Evolutionary conservation across 257 asterid genomes (phyloP).

Genomic region (Solanum rostratum): DNA sequence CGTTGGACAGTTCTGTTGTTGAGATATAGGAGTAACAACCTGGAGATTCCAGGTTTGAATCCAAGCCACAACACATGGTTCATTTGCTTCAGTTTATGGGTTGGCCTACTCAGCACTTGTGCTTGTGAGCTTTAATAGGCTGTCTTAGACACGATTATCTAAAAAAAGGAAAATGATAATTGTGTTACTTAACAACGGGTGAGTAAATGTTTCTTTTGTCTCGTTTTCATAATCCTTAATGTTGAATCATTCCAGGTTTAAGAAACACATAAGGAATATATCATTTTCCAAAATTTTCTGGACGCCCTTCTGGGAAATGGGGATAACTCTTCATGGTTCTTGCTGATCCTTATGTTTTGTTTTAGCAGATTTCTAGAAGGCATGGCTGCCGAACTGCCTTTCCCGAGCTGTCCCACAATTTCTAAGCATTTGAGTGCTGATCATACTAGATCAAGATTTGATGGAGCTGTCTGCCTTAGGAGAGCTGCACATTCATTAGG

Average conservation of each 20-base stretch:
- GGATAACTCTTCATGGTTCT: background rate
- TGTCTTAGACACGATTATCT: background rate
- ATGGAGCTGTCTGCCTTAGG: constrained; percentile 2
- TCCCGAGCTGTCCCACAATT: background rate
- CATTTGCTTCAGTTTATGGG: background rate
- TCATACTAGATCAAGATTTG: background rate
- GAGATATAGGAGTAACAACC: background rate
- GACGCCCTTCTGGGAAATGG: background rate
- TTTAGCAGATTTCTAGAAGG: background rate
- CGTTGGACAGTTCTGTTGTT: background rate
- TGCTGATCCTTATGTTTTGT: background rate
- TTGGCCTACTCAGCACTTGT: background rate
- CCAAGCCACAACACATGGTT: background rate
- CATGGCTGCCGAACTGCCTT: constrained; percentile 3
- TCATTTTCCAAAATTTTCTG: background rate
- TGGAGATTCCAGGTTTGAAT: background rate
- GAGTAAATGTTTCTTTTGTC: background rate
- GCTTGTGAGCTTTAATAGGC: background rate
- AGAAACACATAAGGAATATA: background rate
- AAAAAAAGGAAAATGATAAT: background rate
- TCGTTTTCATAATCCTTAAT: background rate
- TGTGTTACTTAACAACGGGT: background rate
- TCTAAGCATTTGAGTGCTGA: background rate
- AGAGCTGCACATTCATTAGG: constrained; percentile 9
- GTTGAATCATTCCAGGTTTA: background rate